Conservation (phyloP, 2,329 filamentous ascomycete genomes). For the Reticulascus tulasneorum region DNA sequence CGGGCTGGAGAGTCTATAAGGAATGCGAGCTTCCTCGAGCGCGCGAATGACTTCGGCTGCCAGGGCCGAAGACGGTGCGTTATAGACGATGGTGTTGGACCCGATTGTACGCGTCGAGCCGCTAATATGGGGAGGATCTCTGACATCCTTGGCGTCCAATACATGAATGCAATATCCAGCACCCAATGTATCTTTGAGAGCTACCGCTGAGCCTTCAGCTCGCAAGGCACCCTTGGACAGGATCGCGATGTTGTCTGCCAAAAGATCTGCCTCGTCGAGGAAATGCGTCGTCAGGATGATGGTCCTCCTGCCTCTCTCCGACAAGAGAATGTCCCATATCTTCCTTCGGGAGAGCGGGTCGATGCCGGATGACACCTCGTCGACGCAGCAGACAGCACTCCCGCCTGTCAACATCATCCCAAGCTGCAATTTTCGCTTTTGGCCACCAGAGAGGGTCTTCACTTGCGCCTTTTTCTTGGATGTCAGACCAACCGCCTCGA, state of each 20-base stretch:
- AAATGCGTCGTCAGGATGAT: slow-evolving; percentile 73
- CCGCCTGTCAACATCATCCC: slow-evolving; percentile 77
- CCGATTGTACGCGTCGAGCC: slow-evolving; percentile 53
- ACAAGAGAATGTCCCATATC: slow-evolving; percentile 57
- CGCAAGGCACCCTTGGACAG: slow-evolving; percentile 64
- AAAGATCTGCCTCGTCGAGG: slow-evolving; percentile 69
- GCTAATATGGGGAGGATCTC: slow-evolving; percentile 45
- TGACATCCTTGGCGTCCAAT: slow-evolving; percentile 38
- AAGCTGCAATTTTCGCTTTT: slow-evolving; percentile 72
- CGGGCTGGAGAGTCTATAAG: slow-evolving; percentile 83
- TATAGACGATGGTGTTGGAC: slow-evolving; percentile 72
- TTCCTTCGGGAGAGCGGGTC: slow-evolving; percentile 61
- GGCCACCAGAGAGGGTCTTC: slow-evolving; percentile 67
- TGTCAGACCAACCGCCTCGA: slow-evolving; percentile 60
- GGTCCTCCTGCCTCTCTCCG: slow-evolving; percentile 61
- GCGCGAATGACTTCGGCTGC: slow-evolving; percentile 67
- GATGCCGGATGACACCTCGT: slow-evolving; percentile 70
- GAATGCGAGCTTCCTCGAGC: slow-evolving; percentile 64
- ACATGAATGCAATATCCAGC: slow-evolving; percentile 30
- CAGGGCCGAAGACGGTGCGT: slow-evolving; percentile 63
- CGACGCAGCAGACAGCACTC: slow-evolving; percentile 67
- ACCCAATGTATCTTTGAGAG: slow-evolving; percentile 63
- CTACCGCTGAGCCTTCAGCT: slow-evolving; percentile 64
- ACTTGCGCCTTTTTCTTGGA: slow-evolving; percentile 59
- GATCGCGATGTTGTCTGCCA: slow-evolving; percentile 68